Conservation (phyloP, 768 basidiomycete species). For the Pleurotus giganteus region DNA sequence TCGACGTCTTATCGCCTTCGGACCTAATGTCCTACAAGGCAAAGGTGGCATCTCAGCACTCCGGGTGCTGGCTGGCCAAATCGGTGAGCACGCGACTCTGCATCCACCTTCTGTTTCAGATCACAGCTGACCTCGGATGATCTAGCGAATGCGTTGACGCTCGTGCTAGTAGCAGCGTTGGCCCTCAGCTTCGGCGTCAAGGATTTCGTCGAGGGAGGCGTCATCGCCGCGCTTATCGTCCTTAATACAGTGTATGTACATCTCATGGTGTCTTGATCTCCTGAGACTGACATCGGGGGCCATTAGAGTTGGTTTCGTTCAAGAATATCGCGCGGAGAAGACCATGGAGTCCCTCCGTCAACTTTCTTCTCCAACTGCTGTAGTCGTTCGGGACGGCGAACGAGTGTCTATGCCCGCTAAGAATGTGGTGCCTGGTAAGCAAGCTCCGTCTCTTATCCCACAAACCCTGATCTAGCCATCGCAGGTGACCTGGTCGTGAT, state of each 20-base stretch:
- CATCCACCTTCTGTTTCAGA: neutral
- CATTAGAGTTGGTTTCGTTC: constrained; percentile 40
- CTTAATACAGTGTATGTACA: constrained; percentile 37
- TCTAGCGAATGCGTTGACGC: constrained; percentile 39
- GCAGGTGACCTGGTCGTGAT: constrained; percentile 37
- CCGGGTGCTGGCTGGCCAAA: constrained; percentile 32
- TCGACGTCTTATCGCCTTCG: constrained; percentile 28
- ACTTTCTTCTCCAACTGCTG: constrained; percentile 45
- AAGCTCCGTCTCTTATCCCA: neutral
- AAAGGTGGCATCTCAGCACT: constrained; percentile 32
- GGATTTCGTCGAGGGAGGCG: constrained; percentile 8
- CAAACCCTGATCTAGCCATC: neutral
- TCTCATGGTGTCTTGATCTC: neutral
- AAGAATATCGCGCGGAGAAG: constrained; percentile 47
- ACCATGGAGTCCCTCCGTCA: constrained; percentile 49
- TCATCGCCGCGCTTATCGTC: constrained; percentile 18
- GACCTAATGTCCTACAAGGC: constrained; percentile 32
- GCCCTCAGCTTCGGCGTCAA: constrained; percentile 9
- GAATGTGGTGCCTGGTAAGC: constrained; percentile 38
- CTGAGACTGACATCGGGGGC: neutral
- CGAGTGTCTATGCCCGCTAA: constrained; percentile 38
- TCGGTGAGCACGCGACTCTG: constrained; percentile 22
- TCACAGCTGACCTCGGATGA: neutral
- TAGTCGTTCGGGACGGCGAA: constrained; percentile 41
- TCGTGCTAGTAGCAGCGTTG: constrained; percentile 20